These are phyloP conservation scores for Fusarium albidum DNA, from an alignment of 2,329 filamentous ascomycete species.

Conservation along the genomic window DNA sequence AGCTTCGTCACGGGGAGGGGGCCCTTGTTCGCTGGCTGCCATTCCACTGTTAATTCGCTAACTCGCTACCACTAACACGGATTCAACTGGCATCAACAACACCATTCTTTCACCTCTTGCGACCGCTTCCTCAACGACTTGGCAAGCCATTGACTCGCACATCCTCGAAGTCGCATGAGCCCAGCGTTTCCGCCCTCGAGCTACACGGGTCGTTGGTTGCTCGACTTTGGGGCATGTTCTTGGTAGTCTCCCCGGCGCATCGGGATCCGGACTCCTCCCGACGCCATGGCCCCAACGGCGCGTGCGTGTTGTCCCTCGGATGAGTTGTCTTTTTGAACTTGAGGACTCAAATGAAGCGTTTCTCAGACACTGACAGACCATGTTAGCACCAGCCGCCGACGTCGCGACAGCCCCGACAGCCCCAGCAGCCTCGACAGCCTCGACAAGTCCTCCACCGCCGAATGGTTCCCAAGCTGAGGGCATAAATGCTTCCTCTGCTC, in stretches of 20 bases:
- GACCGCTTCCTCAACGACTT: slow-evolving; percentile 3
- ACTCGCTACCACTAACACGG: slow-evolving; percentile 34
- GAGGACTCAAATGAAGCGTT: background rate
- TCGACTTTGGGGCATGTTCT: slow-evolving; percentile 25
- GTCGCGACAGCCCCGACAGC: slow-evolving; percentile 10
- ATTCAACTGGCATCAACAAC: slow-evolving; percentile 23
- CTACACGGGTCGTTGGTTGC: slow-evolving; percentile 7
- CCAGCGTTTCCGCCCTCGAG: background rate
- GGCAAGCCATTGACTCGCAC: slow-evolving; percentile 19
- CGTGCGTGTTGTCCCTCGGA: slow-evolving; percentile 34
- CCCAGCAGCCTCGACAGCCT: too few species aligned
- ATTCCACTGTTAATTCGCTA: slow-evolving; percentile 31
- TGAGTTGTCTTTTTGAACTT: background rate
- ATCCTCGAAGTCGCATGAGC: slow-evolving; percentile 22
- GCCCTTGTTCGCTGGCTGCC: slow-evolving; percentile 14
- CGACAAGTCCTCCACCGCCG: slow-evolving; percentile 4
- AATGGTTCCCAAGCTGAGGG: background rate
- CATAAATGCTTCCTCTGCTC: slow-evolving; percentile 9
- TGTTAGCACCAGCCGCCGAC: slow-evolving; percentile 17
- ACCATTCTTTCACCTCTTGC: slow-evolving; percentile 12
- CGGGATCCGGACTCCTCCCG: slow-evolving; percentile 27
- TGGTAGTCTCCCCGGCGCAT: slow-evolving; percentile 23
- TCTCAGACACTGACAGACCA: slow-evolving; percentile 23
- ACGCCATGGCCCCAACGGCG: slow-evolving; percentile 40
- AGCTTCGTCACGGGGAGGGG: slow-evolving; percentile 27